phyloP scores from a whole-genome alignment of 1,284 basidiomycete species.

The Tilletia caries region DNA sequence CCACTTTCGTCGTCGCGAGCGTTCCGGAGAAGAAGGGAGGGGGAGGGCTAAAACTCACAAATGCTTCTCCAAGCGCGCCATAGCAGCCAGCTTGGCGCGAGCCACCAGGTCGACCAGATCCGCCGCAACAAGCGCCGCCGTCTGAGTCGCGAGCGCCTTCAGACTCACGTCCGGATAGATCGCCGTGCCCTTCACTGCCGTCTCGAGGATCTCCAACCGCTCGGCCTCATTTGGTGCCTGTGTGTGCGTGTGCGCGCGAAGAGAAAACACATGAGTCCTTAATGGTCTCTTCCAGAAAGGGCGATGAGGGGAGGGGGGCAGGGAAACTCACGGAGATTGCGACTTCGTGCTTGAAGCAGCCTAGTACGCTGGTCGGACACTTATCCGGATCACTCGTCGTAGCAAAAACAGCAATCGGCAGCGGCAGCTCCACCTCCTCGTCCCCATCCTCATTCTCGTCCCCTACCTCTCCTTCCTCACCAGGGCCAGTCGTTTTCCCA shows the following conservation, averaged over 20 bases:
- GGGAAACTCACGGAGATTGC: constrained; percentile 15
- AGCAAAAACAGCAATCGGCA: constrained; percentile 59
- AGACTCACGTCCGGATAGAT: constrained; percentile 78
- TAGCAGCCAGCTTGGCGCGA: constrained; percentile 64
- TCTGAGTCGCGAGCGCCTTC: constrained; percentile 72
- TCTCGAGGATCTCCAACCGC: constrained; percentile 65
- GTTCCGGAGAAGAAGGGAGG: neutral
- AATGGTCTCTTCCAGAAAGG: too few species aligned
- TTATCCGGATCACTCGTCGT: constrained; percentile 70
- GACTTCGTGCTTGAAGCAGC: constrained; percentile 84
- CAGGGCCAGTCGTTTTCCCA: neutral
- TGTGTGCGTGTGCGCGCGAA: neutral
- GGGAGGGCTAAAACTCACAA: constrained; percentile 50
- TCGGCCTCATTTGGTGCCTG: constrained; percentile 78
- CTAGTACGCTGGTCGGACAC: constrained; percentile 67
- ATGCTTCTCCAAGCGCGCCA: constrained; percentile 60
- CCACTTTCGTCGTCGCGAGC: too few species aligned
- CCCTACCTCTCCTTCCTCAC: neutral
- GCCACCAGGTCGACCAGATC: constrained; percentile 74
- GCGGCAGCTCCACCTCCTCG: constrained; percentile 3
- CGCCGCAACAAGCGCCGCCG: constrained; percentile 81
- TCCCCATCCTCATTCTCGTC: neutral
- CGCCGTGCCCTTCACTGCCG: constrained; percentile 55
- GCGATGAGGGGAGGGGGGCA: neutral
- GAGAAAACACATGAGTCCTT: neutral